A percentile compares a stretch with the other conserved stretches of the same genome.
These are phyloP conservation scores for Leccinum subgranulosum DNA, from an alignment of 768 basidiomycete genomes.

Conservation along the genomic window DNA sequence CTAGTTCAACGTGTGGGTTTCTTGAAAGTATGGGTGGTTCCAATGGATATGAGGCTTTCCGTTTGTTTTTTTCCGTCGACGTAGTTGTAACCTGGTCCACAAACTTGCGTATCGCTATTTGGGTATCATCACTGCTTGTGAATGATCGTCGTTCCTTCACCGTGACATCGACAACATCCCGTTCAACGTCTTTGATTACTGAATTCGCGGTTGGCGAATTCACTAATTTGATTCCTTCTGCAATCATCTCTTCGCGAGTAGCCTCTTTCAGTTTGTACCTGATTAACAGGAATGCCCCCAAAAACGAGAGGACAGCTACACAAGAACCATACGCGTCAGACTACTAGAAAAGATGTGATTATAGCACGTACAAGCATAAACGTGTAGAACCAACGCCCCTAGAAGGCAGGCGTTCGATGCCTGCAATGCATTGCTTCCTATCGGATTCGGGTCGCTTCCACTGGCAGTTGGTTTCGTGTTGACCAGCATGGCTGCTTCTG, in stretches of 20 bases:
- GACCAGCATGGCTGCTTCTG: conserved; percentile 51
- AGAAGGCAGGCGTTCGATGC: conserved; percentile 47
- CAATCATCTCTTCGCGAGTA: conserved; percentile 43
- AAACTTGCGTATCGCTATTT: neutral
- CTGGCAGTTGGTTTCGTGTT: conserved; percentile 34
- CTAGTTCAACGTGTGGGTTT: conserved; percentile 51
- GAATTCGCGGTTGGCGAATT: conserved; percentile 20
- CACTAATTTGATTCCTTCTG: conserved; percentile 27
- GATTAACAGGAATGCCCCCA: conserved; percentile 54
- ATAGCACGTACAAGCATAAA: conserved; percentile 42
- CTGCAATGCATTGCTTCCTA: conserved; percentile 16
- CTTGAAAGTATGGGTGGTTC: conserved; percentile 37
- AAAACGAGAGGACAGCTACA: conserved; percentile 45
- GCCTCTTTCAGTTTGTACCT: conserved; percentile 55
- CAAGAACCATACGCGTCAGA: neutral
- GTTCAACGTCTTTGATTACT: conserved; percentile 12
- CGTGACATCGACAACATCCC: neutral
- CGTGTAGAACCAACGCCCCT: conserved; percentile 53
- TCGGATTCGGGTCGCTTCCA: conserved; percentile 31
- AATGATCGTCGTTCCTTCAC: neutral
- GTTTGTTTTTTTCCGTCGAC: neutral
- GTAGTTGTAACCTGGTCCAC: neutral
- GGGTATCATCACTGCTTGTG: neutral
- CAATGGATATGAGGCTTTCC: conserved; percentile 3
- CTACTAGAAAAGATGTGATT: neutral